Evolutionary conservation across 1,284 basidiomycete genomes (phyloP).

Genomic region (Cryptococcus hybrid): DNA sequence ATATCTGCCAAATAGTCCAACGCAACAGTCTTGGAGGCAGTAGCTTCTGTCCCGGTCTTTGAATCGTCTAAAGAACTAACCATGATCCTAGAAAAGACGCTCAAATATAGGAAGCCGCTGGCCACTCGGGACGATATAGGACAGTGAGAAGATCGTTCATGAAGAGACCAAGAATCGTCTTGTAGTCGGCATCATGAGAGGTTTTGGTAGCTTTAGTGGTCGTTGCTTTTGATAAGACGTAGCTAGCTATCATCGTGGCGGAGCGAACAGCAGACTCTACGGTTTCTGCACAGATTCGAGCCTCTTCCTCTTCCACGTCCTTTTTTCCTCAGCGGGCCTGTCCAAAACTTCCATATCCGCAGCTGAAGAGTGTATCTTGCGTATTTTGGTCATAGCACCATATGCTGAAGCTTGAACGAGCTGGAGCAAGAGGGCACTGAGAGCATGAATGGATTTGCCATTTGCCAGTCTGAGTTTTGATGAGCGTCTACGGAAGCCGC

Average conservation of each 20-base stretch:
- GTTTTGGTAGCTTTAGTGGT: slow-evolving; percentile 78
- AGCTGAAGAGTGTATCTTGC: slow-evolving; percentile 56
- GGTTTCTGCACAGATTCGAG: slow-evolving; percentile 21
- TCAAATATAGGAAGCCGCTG: slow-evolving; percentile 80
- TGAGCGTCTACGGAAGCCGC: neutral
- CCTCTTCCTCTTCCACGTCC: slow-evolving; percentile 56
- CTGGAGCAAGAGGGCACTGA: slow-evolving; percentile 87
- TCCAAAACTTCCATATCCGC: slow-evolving; percentile 55
- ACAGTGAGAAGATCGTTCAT: slow-evolving; percentile 85
- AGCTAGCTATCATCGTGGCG: slow-evolving; percentile 77
- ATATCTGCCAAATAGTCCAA: slow-evolving; percentile 92
- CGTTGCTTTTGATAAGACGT: slow-evolving; percentile 59
- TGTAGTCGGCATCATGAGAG: slow-evolving; percentile 85
- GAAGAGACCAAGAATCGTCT: slow-evolving; percentile 83
- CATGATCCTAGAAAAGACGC: slow-evolving; percentile 76
- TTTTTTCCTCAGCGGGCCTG: slow-evolving; percentile 47
- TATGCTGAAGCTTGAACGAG: slow-evolving; percentile 92
- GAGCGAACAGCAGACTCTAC: slow-evolving; percentile 74
- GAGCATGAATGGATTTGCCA: slow-evolving; percentile 76
- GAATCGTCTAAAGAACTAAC: slow-evolving; percentile 75
- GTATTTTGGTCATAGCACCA: slow-evolving; percentile 56
- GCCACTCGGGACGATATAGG: slow-evolving; percentile 95
- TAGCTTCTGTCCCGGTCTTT: slow-evolving; percentile 69
- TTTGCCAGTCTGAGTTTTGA: slow-evolving; percentile 46
- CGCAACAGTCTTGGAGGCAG: slow-evolving; percentile 79